Evolutionary conservation across 331 rosid genomes (phyloP).

Genomic region (Pyracantha coccinea): DNA sequence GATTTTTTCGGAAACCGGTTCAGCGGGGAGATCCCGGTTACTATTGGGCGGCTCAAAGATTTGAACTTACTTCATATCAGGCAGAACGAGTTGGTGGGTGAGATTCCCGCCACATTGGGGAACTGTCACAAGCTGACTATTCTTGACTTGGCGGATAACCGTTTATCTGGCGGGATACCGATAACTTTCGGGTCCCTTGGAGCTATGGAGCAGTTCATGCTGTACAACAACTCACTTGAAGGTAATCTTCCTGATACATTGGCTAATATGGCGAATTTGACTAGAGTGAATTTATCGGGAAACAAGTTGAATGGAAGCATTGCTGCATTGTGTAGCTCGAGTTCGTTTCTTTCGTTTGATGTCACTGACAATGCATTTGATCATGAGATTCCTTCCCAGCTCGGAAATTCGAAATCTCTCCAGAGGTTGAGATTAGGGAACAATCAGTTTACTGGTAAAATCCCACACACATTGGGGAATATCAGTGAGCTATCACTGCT

Average conservation of each 20-base stretch:
- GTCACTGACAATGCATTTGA: slow-evolving; percentile 57
- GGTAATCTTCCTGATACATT: slow-evolving; percentile 72
- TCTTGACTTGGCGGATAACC: slow-evolving; percentile 76
- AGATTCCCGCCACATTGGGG: slow-evolving; percentile 69
- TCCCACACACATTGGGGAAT: slow-evolving; percentile 64
- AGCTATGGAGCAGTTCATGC: slow-evolving; percentile 62
- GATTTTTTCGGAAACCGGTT: slow-evolving; percentile 72
- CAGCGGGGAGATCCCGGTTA: slow-evolving; percentile 58
- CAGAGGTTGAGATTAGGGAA: slow-evolving; percentile 63
- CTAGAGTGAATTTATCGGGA: slow-evolving; percentile 66
- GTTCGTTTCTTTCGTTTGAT: slow-evolving; percentile 61
- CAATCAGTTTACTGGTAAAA: slow-evolving; percentile 59
- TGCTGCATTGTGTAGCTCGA: slow-evolving; percentile 52
- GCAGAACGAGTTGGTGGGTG: slow-evolving; percentile 68
- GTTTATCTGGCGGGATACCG: slow-evolving; percentile 64
- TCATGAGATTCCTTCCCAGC: slow-evolving; percentile 52
- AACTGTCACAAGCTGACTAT: slow-evolving; percentile 55
- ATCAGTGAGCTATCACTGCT: slow-evolving; percentile 42
- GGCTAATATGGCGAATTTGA: slow-evolving; percentile 46
- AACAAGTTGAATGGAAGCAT: slow-evolving; percentile 71
- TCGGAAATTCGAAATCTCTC: slow-evolving; percentile 59
- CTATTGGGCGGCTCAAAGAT: slow-evolving; percentile 58
- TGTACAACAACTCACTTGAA: slow-evolving; percentile 86
- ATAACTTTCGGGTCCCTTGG: slow-evolving; percentile 47
- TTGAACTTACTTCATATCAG: slow-evolving; percentile 71